Evolutionary conservation across 75 land plant species (phyloP).

Genomic region (Pseudotsuga menziesii): DNA sequence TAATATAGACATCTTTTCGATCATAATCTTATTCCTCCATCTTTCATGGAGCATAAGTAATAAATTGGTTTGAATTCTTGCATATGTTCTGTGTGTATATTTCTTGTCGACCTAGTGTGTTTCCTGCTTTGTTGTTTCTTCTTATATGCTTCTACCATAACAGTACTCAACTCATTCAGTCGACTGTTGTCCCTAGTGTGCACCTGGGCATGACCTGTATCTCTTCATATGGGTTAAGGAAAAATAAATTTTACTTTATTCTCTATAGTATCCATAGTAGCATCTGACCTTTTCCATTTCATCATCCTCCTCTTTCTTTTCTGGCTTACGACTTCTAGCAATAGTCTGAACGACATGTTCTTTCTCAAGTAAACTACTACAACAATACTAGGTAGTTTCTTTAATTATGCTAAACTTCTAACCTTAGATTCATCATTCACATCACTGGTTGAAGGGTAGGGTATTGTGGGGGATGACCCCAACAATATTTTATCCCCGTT

Average conservation of each 20-base stretch:
- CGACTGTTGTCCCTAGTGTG: too few species aligned
- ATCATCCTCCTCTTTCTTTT: conserved; percentile 21
- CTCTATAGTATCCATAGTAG: background rate
- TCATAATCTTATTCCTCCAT: too few species aligned
- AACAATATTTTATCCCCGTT: conserved; percentile 11
- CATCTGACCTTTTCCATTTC: conserved; percentile 37
- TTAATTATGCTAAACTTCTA: conserved; percentile 12
- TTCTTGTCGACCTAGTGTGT: too few species aligned
- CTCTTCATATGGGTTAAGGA: background rate
- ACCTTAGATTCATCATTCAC: conserved; percentile 7
- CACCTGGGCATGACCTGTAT: too few species aligned
- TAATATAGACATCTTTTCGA: too few species aligned
- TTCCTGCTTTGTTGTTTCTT: too few species aligned
- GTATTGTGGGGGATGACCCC: conserved; percentile 18
- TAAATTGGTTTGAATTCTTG: too few species aligned
- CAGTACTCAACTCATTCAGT: too few species aligned
- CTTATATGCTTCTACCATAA: too few species aligned
- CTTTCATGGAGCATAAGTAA: too few species aligned
- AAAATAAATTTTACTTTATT: background rate
- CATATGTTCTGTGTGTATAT: too few species aligned
- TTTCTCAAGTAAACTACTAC: background rate
- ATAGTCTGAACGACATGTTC: background rate
- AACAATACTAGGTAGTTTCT: conserved; percentile 9
- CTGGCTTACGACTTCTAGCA: conserved; percentile 12
- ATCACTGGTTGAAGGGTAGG: conserved; percentile 25